Base-by-base conservation (phyloP, 768 basidiomycete genomes). In the Panaeolus cyanescens region DNA sequence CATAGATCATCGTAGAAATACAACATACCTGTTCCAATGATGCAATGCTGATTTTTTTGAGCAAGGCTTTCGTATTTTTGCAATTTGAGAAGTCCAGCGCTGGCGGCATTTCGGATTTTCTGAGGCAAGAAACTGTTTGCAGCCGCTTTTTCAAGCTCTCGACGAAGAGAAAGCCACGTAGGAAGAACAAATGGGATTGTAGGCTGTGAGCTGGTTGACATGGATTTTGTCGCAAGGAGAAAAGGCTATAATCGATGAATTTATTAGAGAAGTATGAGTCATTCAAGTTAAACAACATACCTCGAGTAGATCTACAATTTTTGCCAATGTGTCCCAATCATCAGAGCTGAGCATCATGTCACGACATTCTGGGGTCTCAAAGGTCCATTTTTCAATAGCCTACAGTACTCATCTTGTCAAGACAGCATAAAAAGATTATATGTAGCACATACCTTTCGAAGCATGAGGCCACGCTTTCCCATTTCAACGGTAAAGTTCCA, bases 401-500 rank as follows among this genome's bases (percentile, higher is more conserved):
- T 77, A 34, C 19, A 64, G 13, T 17, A 9, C 5, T 6, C 12
- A 7, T 37, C 4, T 37, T 5, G n/a, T 9, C 36, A 13, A 9
- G 4, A 7, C 5, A 4, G n/a, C 15, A 4, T 37, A n/a, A 6
- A 37, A 37, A 17, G 31, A 34, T 15, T 30, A 10, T 33, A 59
- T 31, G 7, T 59, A 50, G 20, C 22, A 64, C 67, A 22, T 54
- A 75, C 75, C 55, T 77, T 59, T 55, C 61, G 59, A 0, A 73
- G 59, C 0, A 69, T 33, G 6, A 62, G 58, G 2, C 68, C 75
- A 3, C 68, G 70, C 9, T 61, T 32, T 36, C 76, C 73, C 73
- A 76, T 76, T 1, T 71, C 71, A 56, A 77, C 71, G 15, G 73
- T 77, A 28, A 66, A 77, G 58, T 76, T 75, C 77, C 75, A 77